phyloP scores from a whole-genome alignment of 768 basidiomycete species.

The Amylocystis lapponica region DNA sequence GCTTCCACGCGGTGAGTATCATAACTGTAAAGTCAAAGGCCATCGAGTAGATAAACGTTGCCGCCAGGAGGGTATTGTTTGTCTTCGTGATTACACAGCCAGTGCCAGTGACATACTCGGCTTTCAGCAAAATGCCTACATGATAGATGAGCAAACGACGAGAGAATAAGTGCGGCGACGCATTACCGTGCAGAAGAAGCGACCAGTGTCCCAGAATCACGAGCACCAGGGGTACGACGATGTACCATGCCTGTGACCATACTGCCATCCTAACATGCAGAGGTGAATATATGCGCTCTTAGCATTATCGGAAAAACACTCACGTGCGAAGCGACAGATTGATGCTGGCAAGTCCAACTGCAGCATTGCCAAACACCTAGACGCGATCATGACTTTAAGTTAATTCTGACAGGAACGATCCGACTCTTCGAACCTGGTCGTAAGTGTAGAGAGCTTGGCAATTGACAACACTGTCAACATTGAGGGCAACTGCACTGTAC shows the following conservation, averaged over 20 bases:
- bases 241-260: constrained; percentile 53
- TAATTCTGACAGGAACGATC: background rate
- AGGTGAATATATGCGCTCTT: constrained; percentile 2
- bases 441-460: constrained; percentile 44
- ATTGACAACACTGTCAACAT: constrained; percentile 34
- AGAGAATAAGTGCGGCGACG: constrained; percentile 1
- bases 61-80: constrained; percentile 56
- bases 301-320: constrained; percentile 4
- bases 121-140: constrained; percentile 54
- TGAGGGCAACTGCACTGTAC: constrained; percentile 30
- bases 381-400: background rate
- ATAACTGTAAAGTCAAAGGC: constrained; percentile 62
- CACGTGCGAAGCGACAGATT: constrained; percentile 44
- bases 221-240: constrained; percentile 43
- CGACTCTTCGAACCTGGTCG: constrained; percentile 26
- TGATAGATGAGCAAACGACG: too few relatives aligned
- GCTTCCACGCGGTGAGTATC: constrained; percentile 55
- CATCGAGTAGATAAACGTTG: constrained; percentile 75
- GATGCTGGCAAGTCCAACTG: constrained; percentile 41
- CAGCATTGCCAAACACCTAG: constrained; percentile 35
- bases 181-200: constrained; percentile 55
- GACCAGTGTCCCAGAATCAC: constrained; percentile 72
- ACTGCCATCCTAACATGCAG: constrained; percentile 47
- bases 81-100: constrained; percentile 54
- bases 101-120: constrained; percentile 41